These are phyloP conservation scores for Vachellia collinsii DNA, from an alignment of 306 rosid genomes.

Conservation along the genomic window DNA sequence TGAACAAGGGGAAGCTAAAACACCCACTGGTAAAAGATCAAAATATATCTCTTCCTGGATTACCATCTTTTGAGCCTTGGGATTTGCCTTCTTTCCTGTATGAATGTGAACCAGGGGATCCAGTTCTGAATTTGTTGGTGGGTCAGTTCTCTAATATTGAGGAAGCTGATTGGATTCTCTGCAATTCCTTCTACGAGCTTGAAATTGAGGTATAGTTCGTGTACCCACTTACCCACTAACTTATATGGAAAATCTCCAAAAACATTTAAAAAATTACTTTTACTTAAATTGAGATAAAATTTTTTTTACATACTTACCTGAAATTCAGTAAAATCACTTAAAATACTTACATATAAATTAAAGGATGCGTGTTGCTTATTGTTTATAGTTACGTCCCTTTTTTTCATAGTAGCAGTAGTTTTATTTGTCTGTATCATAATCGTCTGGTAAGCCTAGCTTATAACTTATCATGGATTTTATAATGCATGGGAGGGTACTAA, in stretches of 20 bases:
- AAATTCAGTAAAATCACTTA: no score
- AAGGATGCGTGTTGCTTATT: no score
- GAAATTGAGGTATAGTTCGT: background rate
- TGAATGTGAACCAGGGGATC: background rate
- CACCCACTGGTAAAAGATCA: background rate
- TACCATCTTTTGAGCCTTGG: background rate
- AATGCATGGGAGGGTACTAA: background rate
- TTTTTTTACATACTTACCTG: no score
- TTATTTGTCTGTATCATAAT: no score
- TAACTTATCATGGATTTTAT: background rate
- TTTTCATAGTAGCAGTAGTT: background rate
- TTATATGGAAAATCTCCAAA: no score
- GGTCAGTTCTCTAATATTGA: constrained; percentile 6
- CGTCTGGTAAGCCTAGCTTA: background rate
- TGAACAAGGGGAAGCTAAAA: background rate
- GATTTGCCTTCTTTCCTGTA: constrained; percentile 4
- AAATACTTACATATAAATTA: no score
- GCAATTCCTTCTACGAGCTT: background rate
- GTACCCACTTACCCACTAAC: no score
- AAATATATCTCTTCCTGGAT: background rate
- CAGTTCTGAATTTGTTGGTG: background rate
- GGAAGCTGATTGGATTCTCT: constrained; percentile 6
- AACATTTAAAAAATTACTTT: no score
- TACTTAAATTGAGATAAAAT: no score
- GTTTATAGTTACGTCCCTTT: no score